Evolutionary conservation across 768 basidiomycete genomes (phyloP), one percentile per base, ranked within the genome.

Genomic region (Gautieria morchelliformis): DNA sequence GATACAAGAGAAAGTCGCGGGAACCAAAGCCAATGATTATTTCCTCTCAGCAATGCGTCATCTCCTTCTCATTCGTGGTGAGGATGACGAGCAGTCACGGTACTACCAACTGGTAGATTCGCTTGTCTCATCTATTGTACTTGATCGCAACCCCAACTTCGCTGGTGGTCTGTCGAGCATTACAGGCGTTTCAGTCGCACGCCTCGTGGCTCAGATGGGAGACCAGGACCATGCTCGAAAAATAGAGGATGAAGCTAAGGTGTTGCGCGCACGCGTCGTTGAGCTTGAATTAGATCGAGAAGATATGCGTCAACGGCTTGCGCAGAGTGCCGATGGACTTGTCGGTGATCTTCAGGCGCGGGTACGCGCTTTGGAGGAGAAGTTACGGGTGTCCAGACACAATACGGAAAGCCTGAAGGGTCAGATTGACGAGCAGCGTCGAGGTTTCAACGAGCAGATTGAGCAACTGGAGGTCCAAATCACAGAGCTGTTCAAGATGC

Each of bases 21-120:
- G 86, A 44, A 83, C 87, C 14, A 82, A 81, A 58, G 93, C 93
- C 6, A 76, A 79, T 62, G 84, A 89, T 61, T 85, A 94, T 67
- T 88, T 99, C 68, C 74, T 94, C 42, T 90, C 91, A n/a, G 87
- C 93, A 70, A 81, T 98, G 80, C 92, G 93, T 66, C 93, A 97
- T 70, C 69, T 99, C 57, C 76, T 97, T 19, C 81, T 98, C 62
- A 89, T 98, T 62, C 82, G 87, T 54, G 89, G 91, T 63, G 91
- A 97, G 62, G 90, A 87, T 5, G 85, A 86, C 37, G 77, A 84
- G 27, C 81, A 91, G 70, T 83, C 84, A 44, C 88, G 92, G 61
- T 89, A 94, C 68, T 97, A 89, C 69, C 91, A 91, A 68, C 79
- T 99, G 39, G 77, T 99, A 61, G 92, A 97, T 67, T 84, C 87